A percentile compares a stretch with the other conserved stretches of the same genome.
These are phyloP conservation scores for Vigna reflexopilosa DNA, from an alignment of 306 rosid species.

Conservation along the genomic window DNA sequence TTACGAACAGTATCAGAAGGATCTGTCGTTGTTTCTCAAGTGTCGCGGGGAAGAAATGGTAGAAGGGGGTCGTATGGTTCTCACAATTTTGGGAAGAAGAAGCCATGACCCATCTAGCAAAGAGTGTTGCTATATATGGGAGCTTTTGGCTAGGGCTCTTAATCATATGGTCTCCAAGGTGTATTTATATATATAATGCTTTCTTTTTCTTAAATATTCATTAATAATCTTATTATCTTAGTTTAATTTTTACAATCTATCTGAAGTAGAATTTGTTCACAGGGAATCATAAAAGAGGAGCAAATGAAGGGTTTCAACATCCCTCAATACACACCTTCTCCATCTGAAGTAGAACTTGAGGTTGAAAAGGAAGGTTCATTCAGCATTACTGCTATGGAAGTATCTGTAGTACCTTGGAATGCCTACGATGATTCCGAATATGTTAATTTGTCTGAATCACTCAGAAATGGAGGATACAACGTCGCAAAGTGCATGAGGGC, in stretches of 20 bases:
- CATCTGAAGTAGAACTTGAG: conserved; percentile 55
- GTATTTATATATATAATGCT: too few species aligned
- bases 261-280: too few species aligned
- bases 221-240: too few species aligned
- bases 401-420: conserved; percentile 50
- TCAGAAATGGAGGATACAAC: conserved; percentile 34
- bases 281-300: conserved; percentile 57
- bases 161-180: conserved; percentile 55
- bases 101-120: conserved; percentile 58
- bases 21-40: conserved; percentile 54
- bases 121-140: conserved; percentile 67
- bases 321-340: conserved; percentile 62
- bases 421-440: conserved; percentile 14
- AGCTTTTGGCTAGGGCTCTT: conserved; percentile 62
- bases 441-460: neutral
- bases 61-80: conserved; percentile 59
- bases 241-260: too few species aligned
- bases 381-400: conserved; percentile 38
- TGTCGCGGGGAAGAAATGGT: conserved; percentile 62
- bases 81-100: conserved; percentile 63
- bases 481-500: conserved; percentile 55
- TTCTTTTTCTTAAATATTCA: neutral
- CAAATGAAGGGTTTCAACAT: conserved; percentile 62
- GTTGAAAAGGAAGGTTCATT: conserved; percentile 60
- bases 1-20: conserved; percentile 58